A percentile compares a stretch with the other conserved stretches of the same genome.
phyloP scores from a whole-genome alignment of 257 asterid genomes.

The Solanum tacnaense region DNA sequence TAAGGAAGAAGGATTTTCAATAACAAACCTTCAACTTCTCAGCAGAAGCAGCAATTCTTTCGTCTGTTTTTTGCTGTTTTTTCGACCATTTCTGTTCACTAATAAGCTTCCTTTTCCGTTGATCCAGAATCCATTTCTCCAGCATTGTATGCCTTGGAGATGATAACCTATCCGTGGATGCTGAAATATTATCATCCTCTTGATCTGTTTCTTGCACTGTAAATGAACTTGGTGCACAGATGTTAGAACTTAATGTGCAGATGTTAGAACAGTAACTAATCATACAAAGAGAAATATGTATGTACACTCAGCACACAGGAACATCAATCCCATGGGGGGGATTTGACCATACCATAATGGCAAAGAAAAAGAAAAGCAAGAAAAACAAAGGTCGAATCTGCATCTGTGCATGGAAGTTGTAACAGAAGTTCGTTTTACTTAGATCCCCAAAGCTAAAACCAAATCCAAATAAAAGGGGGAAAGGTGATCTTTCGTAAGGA shows the following conservation, averaged over 20 bases:
- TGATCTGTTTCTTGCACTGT: slow-evolving; percentile 42
- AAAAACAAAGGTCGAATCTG: neutral
- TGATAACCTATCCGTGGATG: slow-evolving; percentile 44
- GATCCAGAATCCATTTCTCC: slow-evolving; percentile 71
- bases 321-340: neutral
- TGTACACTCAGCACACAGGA: neutral
- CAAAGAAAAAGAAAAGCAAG: neutral
- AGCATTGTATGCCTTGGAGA: slow-evolving; percentile 70
- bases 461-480: neutral
- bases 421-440: neutral
- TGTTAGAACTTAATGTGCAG: neutral
- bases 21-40: slow-evolving; percentile 67
- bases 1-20: neutral
- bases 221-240: neutral
- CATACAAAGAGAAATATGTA: neutral
- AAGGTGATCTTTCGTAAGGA: neutral
- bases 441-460: slow-evolving; percentile 11
- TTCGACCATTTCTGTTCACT: slow-evolving; percentile 56
- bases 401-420: neutral
- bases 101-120: slow-evolving; percentile 52
- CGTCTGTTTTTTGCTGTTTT: slow-evolving; percentile 71
- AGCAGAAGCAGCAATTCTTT: slow-evolving; percentile 61
- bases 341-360: neutral
- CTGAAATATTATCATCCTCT: slow-evolving; percentile 52
- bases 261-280: neutral